Evolutionary conservation across 768 basidiomycete species (phyloP).

Genomic region (Mrakia blollopis): DNA sequence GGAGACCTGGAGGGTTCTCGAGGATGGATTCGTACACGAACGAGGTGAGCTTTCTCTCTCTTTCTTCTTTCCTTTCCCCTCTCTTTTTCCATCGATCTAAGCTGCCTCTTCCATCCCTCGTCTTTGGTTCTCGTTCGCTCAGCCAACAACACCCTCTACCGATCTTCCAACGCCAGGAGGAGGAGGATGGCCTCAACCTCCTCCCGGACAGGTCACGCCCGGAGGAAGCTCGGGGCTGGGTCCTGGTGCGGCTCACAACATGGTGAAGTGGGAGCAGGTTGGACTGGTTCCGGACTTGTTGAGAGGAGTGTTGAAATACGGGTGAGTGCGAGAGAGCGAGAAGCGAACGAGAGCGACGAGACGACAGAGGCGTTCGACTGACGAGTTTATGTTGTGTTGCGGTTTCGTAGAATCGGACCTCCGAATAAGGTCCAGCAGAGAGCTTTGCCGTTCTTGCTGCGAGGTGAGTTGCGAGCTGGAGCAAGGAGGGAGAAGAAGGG

Average conservation of each 20-base stretch:
- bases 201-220: slow-evolving; percentile 29
- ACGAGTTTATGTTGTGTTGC: background rate
- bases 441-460: slow-evolving; percentile 87
- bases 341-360: background rate
- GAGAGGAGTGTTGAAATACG: slow-evolving; percentile 84
- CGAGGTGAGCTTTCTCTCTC: background rate
- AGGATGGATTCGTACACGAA: slow-evolving; percentile 25
- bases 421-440: slow-evolving; percentile 99
- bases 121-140: background rate
- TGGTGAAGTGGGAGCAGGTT: slow-evolving; percentile 95
- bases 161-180: background rate
- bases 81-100: background rate
- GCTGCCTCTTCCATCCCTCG: background rate
- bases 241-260: slow-evolving; percentile 27
- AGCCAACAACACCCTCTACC: background rate
- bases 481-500: background rate
- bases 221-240: slow-evolving; percentile 22
- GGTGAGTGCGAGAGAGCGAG: slow-evolving; percentile 54
- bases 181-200: slow-evolving; percentile 31
- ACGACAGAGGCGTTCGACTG: too few relatives aligned
- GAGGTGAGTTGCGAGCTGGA: slow-evolving; percentile 45
- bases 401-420: slow-evolving; percentile 60
- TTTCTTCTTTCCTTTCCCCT: too few relatives aligned
- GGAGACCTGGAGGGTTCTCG: slow-evolving; percentile 15
- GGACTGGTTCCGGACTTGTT: slow-evolving; percentile 78